A percentile compares a stretch with the other conserved stretches of the same genome.
Evolutionary conservation across 2,329 filamentous ascomycete species (phyloP).

Genomic region (Ascochyta pisi): DNA sequence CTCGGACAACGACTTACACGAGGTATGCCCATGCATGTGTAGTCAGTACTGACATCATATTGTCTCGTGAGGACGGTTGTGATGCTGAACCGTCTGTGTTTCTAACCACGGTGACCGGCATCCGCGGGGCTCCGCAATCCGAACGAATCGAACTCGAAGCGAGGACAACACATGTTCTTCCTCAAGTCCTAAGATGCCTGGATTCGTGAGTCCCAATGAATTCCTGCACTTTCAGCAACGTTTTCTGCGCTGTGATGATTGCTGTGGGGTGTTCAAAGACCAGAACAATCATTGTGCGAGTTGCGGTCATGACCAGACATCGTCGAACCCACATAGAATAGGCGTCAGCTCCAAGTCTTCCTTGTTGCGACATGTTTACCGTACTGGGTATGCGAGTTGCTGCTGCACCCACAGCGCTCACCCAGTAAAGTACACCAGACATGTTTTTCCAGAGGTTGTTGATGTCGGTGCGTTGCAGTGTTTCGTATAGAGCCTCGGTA

Average conservation of each 20-base stretch:
- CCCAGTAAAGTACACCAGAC: slow-evolving; percentile 47
- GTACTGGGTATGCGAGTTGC: slow-evolving; percentile 31
- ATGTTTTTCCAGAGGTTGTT: slow-evolving; percentile 42
- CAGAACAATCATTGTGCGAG: slow-evolving; percentile 34
- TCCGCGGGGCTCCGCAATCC: slow-evolving; percentile 17
- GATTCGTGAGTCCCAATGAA: slow-evolving; percentile 23
- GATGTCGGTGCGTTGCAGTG: slow-evolving; percentile 31
- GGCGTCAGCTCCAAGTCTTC: slow-evolving; percentile 15
- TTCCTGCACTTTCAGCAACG: slow-evolving; percentile 37
- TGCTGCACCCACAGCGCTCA: slow-evolving; percentile 39
- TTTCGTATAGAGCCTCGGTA: slow-evolving; percentile 31
- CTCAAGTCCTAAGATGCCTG: slow-evolving; percentile 2
- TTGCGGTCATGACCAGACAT: slow-evolving; percentile 39
- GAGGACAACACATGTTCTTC: not conserved
- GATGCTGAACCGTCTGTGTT: not conserved
- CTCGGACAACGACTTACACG: not conserved
- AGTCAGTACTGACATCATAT: slow-evolving; percentile 6
- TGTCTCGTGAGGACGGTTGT: not conserved
- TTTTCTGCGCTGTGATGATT: slow-evolving; percentile 33
- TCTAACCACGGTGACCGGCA: slow-evolving; percentile 3
- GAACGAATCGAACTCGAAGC: slow-evolving; percentile 6
- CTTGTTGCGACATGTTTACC: slow-evolving; percentile 18
- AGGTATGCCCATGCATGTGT: not conserved
- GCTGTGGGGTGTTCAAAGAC: slow-evolving; percentile 39
- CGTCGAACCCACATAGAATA: slow-evolving; percentile 34